phyloP scores from a whole-genome alignment of 441 rosid genomes.

The Raphanus hybrid region DNA sequence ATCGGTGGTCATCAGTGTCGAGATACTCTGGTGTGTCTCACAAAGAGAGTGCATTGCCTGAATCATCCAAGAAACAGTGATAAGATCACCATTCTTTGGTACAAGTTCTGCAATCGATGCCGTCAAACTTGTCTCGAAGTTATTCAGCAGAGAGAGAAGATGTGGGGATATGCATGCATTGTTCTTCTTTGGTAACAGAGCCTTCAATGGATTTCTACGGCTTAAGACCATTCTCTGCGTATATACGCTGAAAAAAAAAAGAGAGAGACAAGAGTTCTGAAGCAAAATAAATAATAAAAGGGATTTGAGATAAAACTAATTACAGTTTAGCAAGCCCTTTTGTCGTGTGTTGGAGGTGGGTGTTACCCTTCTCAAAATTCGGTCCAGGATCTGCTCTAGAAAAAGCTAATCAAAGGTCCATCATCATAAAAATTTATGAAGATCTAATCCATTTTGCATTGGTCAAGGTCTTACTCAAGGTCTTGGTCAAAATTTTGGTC shows the following conservation, averaged over 20 bases:
- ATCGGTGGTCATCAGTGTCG: slow-evolving; percentile 55
- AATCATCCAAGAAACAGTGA: slow-evolving; percentile 80
- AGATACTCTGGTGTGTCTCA: slow-evolving; percentile 67
- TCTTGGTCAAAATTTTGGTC: neutral
- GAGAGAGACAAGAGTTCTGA: neutral
- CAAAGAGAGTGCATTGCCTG: slow-evolving; percentile 75
- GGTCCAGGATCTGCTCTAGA: neutral
- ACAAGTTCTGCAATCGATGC: slow-evolving; percentile 62
- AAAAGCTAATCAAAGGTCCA: neutral
- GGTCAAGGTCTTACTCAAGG: neutral
- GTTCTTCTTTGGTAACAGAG: slow-evolving; percentile 63
- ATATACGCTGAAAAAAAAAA: neutral
- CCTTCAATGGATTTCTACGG: slow-evolving; percentile 52
- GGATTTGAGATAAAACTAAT: neutral
- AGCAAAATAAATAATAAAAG: neutral
- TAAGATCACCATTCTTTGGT: slow-evolving; percentile 55
- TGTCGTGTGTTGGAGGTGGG: slow-evolving; percentile 23
- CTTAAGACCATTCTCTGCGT: neutral
- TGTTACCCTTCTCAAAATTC: neutral
- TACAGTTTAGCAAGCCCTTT: neutral
- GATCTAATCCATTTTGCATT: neutral
- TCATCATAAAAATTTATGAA: neutral
- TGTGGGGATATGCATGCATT: slow-evolving; percentile 43
- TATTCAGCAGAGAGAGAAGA: slow-evolving; percentile 52
- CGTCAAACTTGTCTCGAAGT: slow-evolving; percentile 72